phyloP scores from a whole-genome alignment of 202 grass and related monocot species.

The Cymbopogon flexuosus region DNA sequence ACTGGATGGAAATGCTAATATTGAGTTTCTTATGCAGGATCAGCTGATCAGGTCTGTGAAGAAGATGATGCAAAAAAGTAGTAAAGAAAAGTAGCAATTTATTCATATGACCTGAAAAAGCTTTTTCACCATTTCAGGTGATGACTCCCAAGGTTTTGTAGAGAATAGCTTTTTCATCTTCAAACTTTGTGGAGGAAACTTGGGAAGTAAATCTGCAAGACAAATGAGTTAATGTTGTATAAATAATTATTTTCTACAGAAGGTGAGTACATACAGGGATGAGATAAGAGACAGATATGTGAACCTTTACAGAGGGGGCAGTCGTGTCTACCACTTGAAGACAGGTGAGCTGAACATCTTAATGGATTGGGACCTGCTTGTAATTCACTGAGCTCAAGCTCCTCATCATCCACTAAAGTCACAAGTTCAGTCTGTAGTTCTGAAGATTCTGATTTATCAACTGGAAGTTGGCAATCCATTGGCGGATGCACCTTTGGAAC shows the following conservation, averaged over 20 bases:
- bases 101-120: constrained; percentile 75
- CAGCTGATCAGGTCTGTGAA: constrained; percentile 19
- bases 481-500: constrained; percentile 39
- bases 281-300: neutral
- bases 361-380: constrained; percentile 90
- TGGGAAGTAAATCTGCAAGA: constrained; percentile 82
- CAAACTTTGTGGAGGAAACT: constrained; percentile 88
- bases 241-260: constrained; percentile 27
- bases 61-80: neutral
- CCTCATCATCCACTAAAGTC: constrained; percentile 82
- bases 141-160: constrained; percentile 83
- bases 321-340: constrained; percentile 76
- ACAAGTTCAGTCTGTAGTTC: constrained; percentile 46
- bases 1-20: constrained; percentile 12
- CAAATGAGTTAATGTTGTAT: constrained; percentile 16
- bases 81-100: constrained; percentile 9
- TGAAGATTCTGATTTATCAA: constrained; percentile 47
- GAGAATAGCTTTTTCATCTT: constrained; percentile 88
- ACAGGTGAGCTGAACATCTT: constrained; percentile 84
- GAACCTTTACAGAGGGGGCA: constrained; percentile 98
- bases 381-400: constrained; percentile 88
- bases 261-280: neutral
- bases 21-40: neutral
- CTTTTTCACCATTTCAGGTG: constrained; percentile 85
- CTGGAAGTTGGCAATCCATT: constrained; percentile 71